Evolutionary conservation across 306 rosid genomes (phyloP).

Genomic region (Prunus campanulata): DNA sequence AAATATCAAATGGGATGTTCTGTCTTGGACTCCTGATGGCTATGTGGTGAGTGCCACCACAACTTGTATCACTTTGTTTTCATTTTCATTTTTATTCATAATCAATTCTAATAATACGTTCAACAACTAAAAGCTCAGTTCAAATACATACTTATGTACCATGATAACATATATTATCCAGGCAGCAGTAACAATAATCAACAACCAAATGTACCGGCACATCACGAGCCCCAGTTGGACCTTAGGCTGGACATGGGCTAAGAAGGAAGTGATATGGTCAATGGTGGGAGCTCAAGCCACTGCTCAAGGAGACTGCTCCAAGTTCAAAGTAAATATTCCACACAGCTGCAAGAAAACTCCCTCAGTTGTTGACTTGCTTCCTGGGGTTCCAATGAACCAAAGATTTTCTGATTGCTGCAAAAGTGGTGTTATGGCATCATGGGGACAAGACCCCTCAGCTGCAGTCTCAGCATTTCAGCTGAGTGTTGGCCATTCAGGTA

Average conservation of each 20-base stretch:
- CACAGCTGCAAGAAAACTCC: conserved; percentile 73
- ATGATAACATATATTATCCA: conserved; percentile 5
- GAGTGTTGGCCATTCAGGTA: conserved; percentile 67
- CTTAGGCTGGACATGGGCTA: conserved; percentile 83
- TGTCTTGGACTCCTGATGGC: conserved; percentile 40
- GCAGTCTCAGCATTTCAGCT: conserved; percentile 69
- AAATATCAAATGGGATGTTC: conserved; percentile 39
- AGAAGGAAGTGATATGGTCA: conserved; percentile 74
- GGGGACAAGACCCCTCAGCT: conserved; percentile 57
- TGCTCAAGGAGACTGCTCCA: conserved; percentile 81
- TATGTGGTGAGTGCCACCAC: conserved; percentile 33
- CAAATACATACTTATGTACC: background rate
- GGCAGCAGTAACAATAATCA: conserved; percentile 66
- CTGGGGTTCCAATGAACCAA: conserved; percentile 59
- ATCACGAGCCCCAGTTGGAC: conserved; percentile 72
- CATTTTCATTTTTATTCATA: background rate
- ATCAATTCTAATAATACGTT: background rate
- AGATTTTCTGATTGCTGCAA: conserved; percentile 63
- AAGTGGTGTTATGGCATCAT: conserved; percentile 63
- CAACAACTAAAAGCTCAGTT: background rate
- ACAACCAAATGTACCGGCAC: conserved; percentile 61
- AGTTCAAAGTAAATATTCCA: conserved; percentile 64
- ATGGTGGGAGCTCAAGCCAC: conserved; percentile 80
- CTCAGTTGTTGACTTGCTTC: conserved; percentile 61
- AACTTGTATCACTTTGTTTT: background rate